phyloP scores from a whole-genome alignment of 179 eudicot species.

The Beta lomatogona region DNA sequence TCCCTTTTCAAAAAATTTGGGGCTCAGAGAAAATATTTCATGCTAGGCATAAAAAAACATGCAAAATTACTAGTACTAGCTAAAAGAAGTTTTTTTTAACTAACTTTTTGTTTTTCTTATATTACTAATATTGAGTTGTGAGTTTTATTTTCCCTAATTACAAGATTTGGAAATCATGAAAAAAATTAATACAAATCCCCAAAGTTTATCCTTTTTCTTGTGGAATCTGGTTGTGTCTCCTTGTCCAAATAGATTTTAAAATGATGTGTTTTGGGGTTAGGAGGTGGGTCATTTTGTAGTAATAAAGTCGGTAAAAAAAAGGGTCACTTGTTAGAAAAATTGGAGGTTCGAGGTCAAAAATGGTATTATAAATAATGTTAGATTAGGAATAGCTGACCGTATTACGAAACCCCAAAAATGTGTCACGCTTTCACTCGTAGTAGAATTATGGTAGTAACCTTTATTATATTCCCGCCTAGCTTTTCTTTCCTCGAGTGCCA shows the following conservation, averaged over 20 bases:
- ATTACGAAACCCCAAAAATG: conserved; percentile 29
- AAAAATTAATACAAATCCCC: no score
- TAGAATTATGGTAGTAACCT: not conserved
- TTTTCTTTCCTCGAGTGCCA: conserved; percentile 31
- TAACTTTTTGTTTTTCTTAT: no score
- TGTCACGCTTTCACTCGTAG: conserved; percentile 17
- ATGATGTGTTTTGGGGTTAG: not conserved
- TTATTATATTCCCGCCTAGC: conserved; percentile 31
- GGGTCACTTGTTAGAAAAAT: not conserved
- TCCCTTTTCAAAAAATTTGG: not conserved
- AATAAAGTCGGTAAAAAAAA: no score
- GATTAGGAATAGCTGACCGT: not conserved
- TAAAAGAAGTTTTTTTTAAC: no score
- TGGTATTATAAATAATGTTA: not conserved
- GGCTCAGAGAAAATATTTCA: not conserved
- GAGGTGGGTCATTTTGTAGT: conserved; percentile 18
- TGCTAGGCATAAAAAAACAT: not conserved
- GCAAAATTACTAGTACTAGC: not conserved
- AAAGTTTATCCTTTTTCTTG: no score
- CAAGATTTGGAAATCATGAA: no score
- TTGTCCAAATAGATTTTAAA: not conserved
- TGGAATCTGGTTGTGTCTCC: not conserved
- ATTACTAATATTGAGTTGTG: no score
- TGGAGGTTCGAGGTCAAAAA: conserved; percentile 1
- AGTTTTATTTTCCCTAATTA: no score